phyloP scores from a whole-genome alignment of 768 basidiomycete species.

The Tephrocybe sp. region DNA sequence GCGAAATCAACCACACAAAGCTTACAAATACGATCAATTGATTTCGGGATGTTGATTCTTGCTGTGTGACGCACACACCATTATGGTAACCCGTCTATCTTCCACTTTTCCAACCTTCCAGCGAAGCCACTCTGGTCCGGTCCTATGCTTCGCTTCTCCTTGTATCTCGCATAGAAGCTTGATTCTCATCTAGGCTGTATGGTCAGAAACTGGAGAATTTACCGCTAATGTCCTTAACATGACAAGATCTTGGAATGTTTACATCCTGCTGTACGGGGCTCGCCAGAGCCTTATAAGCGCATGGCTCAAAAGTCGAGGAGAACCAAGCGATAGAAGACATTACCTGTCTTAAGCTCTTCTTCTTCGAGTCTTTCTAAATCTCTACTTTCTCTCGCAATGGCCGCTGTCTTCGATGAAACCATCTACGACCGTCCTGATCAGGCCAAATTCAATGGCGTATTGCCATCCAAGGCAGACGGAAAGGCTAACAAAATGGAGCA shows the following conservation, averaged over 20 bases:
- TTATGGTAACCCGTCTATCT: background rate
- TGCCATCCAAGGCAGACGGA: constrained; percentile 9
- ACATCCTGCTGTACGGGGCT: background rate
- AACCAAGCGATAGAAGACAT: background rate
- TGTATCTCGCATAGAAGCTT: background rate
- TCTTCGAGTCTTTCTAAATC: background rate
- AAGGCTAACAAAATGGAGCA: constrained; percentile 9
- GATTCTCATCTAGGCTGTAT: background rate
- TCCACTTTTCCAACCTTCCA: background rate
- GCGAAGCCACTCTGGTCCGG: background rate
- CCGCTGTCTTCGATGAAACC: background rate
- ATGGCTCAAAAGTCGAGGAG: background rate
- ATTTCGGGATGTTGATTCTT: background rate
- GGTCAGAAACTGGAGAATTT: background rate
- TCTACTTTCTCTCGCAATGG: background rate
- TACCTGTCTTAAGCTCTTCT: background rate
- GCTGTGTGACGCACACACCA: background rate
- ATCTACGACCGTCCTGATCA: no score
- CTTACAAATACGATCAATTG: background rate
- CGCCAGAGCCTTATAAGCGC: background rate
- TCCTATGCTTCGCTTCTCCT: background rate
- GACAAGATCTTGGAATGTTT: background rate
- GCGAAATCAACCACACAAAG: no score
- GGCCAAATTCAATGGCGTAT: constrained; percentile 5
- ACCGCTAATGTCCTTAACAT: background rate